Evolutionary conservation across 192 early-diverging fungal genomes (phyloP), one percentile per base, ranked within the genome.

Genomic region (Globomyces pollinis-pini): DNA sequence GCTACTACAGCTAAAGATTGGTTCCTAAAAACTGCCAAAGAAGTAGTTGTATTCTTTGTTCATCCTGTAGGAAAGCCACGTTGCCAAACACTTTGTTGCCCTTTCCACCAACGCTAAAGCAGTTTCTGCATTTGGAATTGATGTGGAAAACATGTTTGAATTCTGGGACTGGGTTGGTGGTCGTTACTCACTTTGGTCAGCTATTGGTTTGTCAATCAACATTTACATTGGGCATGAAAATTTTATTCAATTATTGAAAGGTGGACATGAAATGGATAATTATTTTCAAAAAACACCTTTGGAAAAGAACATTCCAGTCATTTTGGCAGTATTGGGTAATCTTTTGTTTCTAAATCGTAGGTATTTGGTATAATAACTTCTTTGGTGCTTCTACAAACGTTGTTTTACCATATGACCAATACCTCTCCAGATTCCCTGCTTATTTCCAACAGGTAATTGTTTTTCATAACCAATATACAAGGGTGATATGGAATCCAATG

Each of bases 401-500:
- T 18, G 88, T 99, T 55, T 76, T 99, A 18, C 96, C 96, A 28
- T 99, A 99, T 72, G 96, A 99, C 79, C 96, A 99, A 78, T 99
- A 99, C 68, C 76, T 99, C 70, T 88, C 91, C 69, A 86, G 96
- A 38, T 99, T 99, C 81, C 81, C 96, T 20, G 96, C 94, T 36
- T 98, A 99, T 79, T 93, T 99, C 86, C 94, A 99, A 71, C 91
- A 96, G 69, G n/a, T n/a, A n/a, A n/a, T n/a, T n/a, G n/a, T n/a
- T n/a, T n/a, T n/a, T n/a, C 77, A 86, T 36, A 11, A 29, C 20
- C 9, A 33, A 23, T 58, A 38, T 30, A 15, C 65, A 89, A 78
- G n/a, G 96, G 96, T 59, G 93, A 99, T 72, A 99, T 99, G 96
- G 96, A 99, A 72, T 94, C 91, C 16, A 98, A 98, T 66, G 95